Conservation (phyloP, 129 eudicot species). For the Helianthus tuberosus region DNA sequence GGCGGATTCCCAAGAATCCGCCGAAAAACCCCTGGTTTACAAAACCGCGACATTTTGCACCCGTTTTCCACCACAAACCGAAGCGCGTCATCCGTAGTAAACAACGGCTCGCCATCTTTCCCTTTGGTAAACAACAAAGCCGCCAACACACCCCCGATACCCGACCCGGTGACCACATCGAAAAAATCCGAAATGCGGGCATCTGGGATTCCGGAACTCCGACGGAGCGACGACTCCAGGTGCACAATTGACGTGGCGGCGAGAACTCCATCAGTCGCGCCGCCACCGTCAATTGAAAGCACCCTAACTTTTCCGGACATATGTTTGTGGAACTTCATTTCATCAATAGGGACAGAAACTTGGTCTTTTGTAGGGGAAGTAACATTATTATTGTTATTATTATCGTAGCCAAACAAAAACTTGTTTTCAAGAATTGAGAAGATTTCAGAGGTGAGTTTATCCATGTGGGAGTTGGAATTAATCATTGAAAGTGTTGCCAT, state of each 20-base stretch:
- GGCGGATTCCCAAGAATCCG: constrained; percentile 36
- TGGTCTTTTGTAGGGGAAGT: constrained; percentile 2
- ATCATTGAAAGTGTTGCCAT: constrained; percentile 38
- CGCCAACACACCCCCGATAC: constrained; percentile 67
- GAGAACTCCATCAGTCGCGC: constrained; percentile 62
- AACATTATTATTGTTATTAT: not conserved
- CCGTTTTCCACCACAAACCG: constrained; percentile 41
- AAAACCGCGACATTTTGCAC: constrained; percentile 22
- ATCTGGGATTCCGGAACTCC: constrained; percentile 53
- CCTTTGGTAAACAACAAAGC: constrained; percentile 57
- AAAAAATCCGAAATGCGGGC: constrained; percentile 70
- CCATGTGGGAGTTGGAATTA: constrained; percentile 38
- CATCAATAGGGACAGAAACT: constrained; percentile 10
- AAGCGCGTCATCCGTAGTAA: constrained; percentile 60
- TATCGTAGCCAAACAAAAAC: constrained; percentile 59
- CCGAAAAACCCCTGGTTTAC: constrained; percentile 32
- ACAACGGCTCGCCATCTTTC: constrained; percentile 54
- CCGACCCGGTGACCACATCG: constrained; percentile 81
- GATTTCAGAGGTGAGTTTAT: constrained; percentile 67
- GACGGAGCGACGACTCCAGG: constrained; percentile 52
- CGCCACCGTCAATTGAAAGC: constrained; percentile 72
- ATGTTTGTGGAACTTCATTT: constrained; percentile 26
- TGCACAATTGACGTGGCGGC: constrained; percentile 54
- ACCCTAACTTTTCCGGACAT: constrained; percentile 57
- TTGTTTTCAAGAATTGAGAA: constrained; percentile 83